Evolutionary conservation across 1,284 basidiomycete species (phyloP), one percentile per base, ranked within the genome.

Genomic region (Coriolopsis trogii): DNA sequence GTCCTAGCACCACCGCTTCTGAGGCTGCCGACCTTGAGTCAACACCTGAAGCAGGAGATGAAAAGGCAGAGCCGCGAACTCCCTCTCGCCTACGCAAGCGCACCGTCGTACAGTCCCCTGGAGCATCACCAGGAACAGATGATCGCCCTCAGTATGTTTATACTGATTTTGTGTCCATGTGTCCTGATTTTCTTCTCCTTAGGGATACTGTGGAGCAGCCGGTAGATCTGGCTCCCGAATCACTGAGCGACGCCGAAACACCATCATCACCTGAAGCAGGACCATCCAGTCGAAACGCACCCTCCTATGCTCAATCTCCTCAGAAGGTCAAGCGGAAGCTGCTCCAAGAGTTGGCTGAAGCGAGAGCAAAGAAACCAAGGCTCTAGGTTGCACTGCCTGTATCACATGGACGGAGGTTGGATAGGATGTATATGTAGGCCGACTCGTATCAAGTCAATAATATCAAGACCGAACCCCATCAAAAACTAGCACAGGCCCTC

Each of bases 291-390:
- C 48, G 34, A 15, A 12, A 15, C 12, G 41, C 59, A 13, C 53
- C 59, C 12, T 58, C 63, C 6, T 74, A 71, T 56, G 52, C 64
- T 1, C 43, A 64, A 28, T 73, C 72, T 6, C 73, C 74, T 3
- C 51, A 51, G 1, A 59, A 62, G 24, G 70, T 69, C 42, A 78
- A 76, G 59, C 62, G 74, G 40, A 70, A 67, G 60, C 61, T 65
- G 34, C 49, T 77, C 59, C 64, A 69, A 44, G 58, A 70, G 23
- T 61, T 77, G 37, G 73, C 69, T 3, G 63, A 62, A 10, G 51
- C 56, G 30, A 56, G 59, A 20, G 50, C 39, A 20, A 60, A 59
- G 51, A 58, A 55, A 38, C 56, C 41, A 12, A 41, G 36, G 8
- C 38, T 30, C 18, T 41, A 43, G 20, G 15, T 9, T 34, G n/a